A percentile compares a stretch with the other conserved stretches of the same genome.
Conservation (phyloP, 176 grass and related monocot species). For the Guadua angustifolia region DNA sequence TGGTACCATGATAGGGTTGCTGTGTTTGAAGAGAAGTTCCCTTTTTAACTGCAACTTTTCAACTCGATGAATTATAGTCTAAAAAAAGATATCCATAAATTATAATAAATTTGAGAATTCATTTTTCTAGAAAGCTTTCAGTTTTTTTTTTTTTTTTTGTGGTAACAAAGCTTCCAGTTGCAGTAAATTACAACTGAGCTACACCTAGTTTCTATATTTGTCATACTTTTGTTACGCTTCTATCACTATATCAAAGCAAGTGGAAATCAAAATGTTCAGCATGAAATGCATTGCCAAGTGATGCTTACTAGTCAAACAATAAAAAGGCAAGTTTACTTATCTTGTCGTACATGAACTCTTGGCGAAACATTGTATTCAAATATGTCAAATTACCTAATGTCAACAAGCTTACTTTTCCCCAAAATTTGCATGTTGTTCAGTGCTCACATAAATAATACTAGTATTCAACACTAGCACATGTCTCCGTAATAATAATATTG, state of each 20-base stretch:
- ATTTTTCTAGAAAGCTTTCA: slow-evolving; percentile 16
- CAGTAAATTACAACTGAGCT: background rate
- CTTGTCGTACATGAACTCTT: background rate
- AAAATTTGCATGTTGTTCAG: background rate
- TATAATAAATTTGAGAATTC: slow-evolving; percentile 2
- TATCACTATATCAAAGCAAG: slow-evolving; percentile 7
- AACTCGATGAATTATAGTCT: slow-evolving; percentile 15
- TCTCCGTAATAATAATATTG: slow-evolving; percentile 1
- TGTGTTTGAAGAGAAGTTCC: slow-evolving; percentile 6
- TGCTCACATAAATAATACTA: background rate
- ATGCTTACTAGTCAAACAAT: slow-evolving; percentile 18
- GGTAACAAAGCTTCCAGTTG: background rate
- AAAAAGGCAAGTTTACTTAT: slow-evolving; percentile 9
- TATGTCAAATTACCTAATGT: background rate
- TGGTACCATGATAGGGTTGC: background rate
- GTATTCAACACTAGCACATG: background rate
- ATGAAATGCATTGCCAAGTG: background rate
- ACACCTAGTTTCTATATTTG: background rate
- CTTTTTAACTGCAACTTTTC: background rate
- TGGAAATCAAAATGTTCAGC: background rate
- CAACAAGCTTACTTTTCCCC: background rate
- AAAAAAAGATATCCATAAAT: background rate
- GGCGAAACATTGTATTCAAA: background rate
- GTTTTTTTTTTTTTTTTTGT: background rate
- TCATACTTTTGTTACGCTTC: background rate